Evolutionary conservation across 2,329 filamentous ascomycete genomes (phyloP).

Genomic region (Trichoderma cornu-damae): DNA sequence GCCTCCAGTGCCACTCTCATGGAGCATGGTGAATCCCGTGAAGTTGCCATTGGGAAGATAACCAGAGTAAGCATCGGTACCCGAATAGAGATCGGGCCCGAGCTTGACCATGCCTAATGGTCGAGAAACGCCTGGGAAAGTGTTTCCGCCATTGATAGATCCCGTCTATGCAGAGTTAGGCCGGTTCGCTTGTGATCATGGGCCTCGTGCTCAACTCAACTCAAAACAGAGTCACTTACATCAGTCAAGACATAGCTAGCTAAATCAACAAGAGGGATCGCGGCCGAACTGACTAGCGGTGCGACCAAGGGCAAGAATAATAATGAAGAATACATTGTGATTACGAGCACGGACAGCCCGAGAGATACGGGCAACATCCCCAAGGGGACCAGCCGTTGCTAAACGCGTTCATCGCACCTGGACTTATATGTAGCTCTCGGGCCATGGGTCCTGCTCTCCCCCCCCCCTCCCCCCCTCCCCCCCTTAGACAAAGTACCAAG

Average conservation of each 20-base stretch:
- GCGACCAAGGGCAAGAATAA: not conserved
- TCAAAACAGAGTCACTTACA: conserved; percentile 30
- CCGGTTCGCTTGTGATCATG: not conserved
- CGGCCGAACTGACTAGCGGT: not conserved
- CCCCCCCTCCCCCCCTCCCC: too few relatives aligned
- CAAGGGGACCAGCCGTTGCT: not conserved
- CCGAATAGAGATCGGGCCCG: conserved; percentile 45
- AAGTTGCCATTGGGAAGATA: conserved; percentile 49
- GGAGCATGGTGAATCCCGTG: conserved; percentile 58
- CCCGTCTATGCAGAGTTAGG: conserved; percentile 36
- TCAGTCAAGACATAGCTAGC: conserved; percentile 34
- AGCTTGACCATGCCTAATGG: conserved; percentile 48
- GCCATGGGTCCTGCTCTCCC: not conserved
- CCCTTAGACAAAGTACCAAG: conserved; percentile 1
- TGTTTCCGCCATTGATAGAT: conserved; percentile 43
- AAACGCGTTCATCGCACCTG: not conserved
- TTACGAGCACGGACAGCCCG: not conserved
- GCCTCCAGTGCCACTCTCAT: conserved; percentile 63
- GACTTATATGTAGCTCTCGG: conserved; percentile 10
- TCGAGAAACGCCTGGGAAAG: conserved; percentile 45
- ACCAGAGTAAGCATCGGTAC: conserved; percentile 49
- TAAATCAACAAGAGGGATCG: conserved; percentile 23
- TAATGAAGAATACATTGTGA: conserved; percentile 16
- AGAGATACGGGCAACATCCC: not conserved
- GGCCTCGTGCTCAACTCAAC: not conserved